Percentiles rank a stretch among this genome's conserved stretches.
These are phyloP conservation scores for Plasmodium inui DNA, from an alignment of 169 alveolate species.

Conservation along the genomic window DNA sequence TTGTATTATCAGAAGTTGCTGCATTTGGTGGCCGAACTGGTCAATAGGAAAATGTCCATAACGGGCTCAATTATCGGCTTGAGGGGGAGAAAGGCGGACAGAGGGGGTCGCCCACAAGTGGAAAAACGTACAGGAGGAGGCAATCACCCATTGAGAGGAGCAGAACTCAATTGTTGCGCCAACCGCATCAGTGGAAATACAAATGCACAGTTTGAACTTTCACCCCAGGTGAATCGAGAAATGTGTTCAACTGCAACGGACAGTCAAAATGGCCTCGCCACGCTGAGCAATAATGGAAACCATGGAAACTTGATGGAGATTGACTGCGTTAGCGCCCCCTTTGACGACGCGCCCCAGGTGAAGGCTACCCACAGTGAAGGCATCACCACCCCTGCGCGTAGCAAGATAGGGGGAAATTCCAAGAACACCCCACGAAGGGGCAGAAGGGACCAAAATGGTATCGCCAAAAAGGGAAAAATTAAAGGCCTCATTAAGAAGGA, in stretches of 20 bases:
- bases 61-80: neutral
- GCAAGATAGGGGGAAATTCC: neutral
- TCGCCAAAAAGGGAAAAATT: slow-evolving; percentile 3
- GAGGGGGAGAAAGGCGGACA: neutral
- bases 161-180: neutral
- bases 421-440: neutral
- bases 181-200: neutral
- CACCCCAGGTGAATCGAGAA: neutral
- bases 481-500: slow-evolving; percentile 8
- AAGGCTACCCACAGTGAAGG: neutral
- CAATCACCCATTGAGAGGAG: neutral
- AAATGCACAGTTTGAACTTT: neutral
- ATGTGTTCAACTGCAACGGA: neutral
- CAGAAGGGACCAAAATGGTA: slow-evolving; percentile 4
- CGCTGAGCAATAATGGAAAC: neutral
- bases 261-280: neutral
- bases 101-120: neutral
- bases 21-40: neutral
- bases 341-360: neutral
- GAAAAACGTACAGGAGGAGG: neutral
- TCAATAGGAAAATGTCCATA: neutral
- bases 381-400: neutral
- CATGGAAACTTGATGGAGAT: neutral
- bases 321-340: neutral
- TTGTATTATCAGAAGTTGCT: slow-evolving; percentile 24